Conservation (phyloP, 129 eudicot genomes). For the Flaveria ramosissima region DNA sequence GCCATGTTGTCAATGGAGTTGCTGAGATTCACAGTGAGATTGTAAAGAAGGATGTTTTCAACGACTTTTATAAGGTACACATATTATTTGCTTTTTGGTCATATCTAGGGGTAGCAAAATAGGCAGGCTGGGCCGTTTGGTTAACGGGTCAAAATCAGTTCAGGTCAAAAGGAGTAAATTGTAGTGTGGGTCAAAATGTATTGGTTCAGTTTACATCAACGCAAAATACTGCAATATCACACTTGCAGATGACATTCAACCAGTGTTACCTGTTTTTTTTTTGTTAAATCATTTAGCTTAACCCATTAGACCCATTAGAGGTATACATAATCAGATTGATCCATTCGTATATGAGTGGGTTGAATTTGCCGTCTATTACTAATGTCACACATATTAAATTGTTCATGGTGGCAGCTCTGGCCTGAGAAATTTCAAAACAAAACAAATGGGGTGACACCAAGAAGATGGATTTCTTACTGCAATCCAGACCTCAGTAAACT, state of each 20-base stretch:
- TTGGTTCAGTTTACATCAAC: not conserved
- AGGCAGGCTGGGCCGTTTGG: not conserved
- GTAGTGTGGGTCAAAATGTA: not conserved
- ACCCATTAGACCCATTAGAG: not conserved
- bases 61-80: constrained; percentile 81
- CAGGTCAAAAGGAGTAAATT: not conserved
- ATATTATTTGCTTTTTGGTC: constrained; percentile 1
- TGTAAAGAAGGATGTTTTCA: constrained; percentile 83
- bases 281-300: not conserved
- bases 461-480: constrained; percentile 93
- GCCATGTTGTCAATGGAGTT: constrained; percentile 96
- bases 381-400: constrained; percentile 10
- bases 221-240: not conserved
- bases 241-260: not conserved
- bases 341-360: not conserved
- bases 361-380: not conserved
- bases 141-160: not conserved
- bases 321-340: not conserved
- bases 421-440: constrained; percentile 95
- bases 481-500: constrained; percentile 83
- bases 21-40: constrained; percentile 98
- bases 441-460: constrained; percentile 96
- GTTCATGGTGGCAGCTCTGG: constrained; percentile 65
- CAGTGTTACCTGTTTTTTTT: not conserved
- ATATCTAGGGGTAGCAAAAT: not conserved